These are phyloP conservation scores for Lunasporangiospora selenospora DNA, from an alignment of 192 early-diverging fungal species.

Conservation along the genomic window DNA sequence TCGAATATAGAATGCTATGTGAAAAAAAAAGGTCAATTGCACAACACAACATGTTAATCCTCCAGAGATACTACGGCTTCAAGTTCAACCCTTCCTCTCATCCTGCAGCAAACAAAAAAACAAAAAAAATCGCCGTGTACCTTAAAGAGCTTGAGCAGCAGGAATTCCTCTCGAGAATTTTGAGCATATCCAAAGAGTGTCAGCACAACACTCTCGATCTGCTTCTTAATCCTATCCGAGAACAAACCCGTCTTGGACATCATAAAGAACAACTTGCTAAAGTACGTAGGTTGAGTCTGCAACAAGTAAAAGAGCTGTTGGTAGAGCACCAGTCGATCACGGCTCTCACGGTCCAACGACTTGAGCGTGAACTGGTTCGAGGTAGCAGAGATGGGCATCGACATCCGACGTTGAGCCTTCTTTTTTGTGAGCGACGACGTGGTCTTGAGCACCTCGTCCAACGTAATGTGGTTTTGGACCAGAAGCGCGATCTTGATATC, in stretches of 20 bases:
- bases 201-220: constrained; percentile 90
- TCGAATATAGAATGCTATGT: constrained; percentile 74
- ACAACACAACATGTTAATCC: too few relatives aligned
- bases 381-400: constrained; percentile 48
- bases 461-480: constrained; percentile 92
- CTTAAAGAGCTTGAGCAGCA: constrained; percentile 94
- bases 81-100: too few relatives aligned
- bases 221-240: constrained; percentile 67
- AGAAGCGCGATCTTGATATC: constrained; percentile 98
- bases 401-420: constrained; percentile 52
- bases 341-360: constrained; percentile 86
- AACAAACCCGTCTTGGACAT: constrained; percentile 84
- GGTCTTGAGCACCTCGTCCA: constrained; percentile 88
- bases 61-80: too few relatives aligned
- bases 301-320: constrained; percentile 96
- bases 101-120: too few relatives aligned
- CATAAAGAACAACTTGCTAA: constrained; percentile 86
- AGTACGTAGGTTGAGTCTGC: constrained; percentile 94
- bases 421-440: constrained; percentile 52
- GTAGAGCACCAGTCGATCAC: constrained; percentile 80
- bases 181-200: constrained; percentile 98
- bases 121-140: too few relatives aligned
- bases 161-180: constrained; percentile 94
- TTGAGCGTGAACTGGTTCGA: constrained; percentile 71
- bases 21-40: too few relatives aligned